A percentile compares a stretch with the other conserved stretches of the same genome.
Conservation (phyloP, 495 filamentous ascomycete species). For the Aspergillus ostianus region DNA sequence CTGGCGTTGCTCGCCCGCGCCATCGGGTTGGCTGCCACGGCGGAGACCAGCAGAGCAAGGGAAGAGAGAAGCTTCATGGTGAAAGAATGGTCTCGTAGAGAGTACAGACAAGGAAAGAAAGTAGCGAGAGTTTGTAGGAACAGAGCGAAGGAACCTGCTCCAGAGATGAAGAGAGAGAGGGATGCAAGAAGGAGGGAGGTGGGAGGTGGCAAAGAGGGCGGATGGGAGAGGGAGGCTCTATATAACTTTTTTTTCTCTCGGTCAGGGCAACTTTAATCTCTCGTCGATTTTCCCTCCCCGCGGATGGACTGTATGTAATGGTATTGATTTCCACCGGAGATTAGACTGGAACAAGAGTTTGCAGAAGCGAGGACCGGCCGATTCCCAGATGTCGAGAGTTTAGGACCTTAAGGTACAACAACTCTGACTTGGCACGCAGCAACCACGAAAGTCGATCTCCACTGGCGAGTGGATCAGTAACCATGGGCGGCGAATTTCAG, state of each 20-base stretch:
- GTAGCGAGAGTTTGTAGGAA: slow-evolving; percentile 1
- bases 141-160: not conserved
- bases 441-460: not conserved
- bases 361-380: too few species aligned
- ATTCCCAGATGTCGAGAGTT: not conserved
- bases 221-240: not conserved
- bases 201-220: not conserved
- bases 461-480: slow-evolving; percentile 1
- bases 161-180: not conserved
- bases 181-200: not conserved
- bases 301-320: not conserved
- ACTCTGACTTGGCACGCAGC: not conserved
- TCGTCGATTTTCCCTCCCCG: not conserved
- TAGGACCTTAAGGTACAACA: not conserved
- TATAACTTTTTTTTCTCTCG: not conserved
- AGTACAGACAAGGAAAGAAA: slow-evolving; percentile 3
- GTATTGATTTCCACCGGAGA: not conserved
- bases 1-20: slow-evolving; percentile 13
- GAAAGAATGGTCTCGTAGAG: slow-evolving; percentile 1
- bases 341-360: not conserved
- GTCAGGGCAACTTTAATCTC: not conserved
- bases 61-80: slow-evolving; percentile 38
- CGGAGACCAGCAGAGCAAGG: slow-evolving; percentile 29
- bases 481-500: slow-evolving; percentile 7
- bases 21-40: slow-evolving; percentile 25